A percentile compares a stretch with the other conserved stretches of the same genome.
Evolutionary conservation across 192 early-diverging fungal species (phyloP).

Genomic region (Oehlia diaphana): DNA sequence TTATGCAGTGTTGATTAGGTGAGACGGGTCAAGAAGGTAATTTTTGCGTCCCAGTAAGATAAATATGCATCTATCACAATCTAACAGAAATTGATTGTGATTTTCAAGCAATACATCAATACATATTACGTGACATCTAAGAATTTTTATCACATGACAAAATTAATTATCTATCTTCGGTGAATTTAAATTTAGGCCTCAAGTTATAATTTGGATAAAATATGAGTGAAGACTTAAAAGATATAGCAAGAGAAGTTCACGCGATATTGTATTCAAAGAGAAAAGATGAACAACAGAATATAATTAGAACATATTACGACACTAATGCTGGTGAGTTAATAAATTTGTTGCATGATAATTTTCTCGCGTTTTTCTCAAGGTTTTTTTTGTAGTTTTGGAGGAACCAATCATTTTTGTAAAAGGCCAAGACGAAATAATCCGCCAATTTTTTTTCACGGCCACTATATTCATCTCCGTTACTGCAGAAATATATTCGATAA

Average conservation of each 20-base stretch:
- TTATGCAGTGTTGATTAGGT: too few relatives aligned
- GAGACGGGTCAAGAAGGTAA: too few relatives aligned
- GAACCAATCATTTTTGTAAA: conserved; percentile 10
- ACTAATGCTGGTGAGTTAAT: conserved; percentile 1
- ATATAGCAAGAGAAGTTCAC: not conserved
- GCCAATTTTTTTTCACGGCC: conserved; percentile 9
- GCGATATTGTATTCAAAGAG: conserved; percentile 5
- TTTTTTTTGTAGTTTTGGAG: conserved; percentile 13
- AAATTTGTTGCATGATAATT: not conserved
- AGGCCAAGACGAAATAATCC: conserved; percentile 8
- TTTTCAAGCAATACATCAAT: too few relatives aligned
- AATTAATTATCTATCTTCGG: too few relatives aligned
- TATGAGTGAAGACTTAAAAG: not conserved
- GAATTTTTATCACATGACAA: too few relatives aligned
- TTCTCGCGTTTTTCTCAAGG: not conserved
- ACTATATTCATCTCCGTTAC: conserved; percentile 4
- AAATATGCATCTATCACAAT: too few relatives aligned
- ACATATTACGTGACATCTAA: too few relatives aligned
- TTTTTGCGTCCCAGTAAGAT: too few relatives aligned
- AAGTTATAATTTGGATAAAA: not conserved
- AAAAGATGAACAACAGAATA: not conserved
- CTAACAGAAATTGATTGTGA: too few relatives aligned
- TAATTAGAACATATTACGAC: not conserved
- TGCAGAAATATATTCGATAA: conserved; percentile 9
- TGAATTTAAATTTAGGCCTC: too few relatives aligned